Conservation (phyloP, 805 yeast genomes). For the Starmerella powellii region DNA sequence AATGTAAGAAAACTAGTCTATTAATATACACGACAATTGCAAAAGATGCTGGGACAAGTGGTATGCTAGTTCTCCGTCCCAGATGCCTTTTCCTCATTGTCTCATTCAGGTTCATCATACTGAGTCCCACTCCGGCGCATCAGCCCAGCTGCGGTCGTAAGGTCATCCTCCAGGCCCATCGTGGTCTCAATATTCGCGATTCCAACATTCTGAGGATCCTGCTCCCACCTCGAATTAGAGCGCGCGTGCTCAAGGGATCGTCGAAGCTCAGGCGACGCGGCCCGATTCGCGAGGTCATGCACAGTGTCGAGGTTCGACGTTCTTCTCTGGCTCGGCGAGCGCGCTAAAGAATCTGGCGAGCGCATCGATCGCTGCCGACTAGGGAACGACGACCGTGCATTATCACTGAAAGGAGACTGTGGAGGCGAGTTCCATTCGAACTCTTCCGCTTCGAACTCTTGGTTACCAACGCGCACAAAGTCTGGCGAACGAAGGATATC, state of each 20-base stretch:
- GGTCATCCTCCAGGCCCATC: conserved; percentile 24
- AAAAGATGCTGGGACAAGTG: background rate
- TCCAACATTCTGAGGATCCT: conserved; percentile 19
- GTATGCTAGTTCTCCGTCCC: background rate
- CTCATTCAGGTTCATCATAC: too few relatives aligned
- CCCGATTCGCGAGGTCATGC: conserved; percentile 14
- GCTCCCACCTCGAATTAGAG: conserved; percentile 22
- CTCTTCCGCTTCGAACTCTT: conserved; percentile 16
- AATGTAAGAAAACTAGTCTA: background rate
- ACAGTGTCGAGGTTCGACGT: conserved; percentile 6
- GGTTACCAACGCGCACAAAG: conserved; percentile 20
- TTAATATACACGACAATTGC: background rate
- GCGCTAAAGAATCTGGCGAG: conserved; percentile 1
- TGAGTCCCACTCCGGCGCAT: conserved; percentile 16
- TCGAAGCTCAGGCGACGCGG: conserved; percentile 18
- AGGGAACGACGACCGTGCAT: background rate
- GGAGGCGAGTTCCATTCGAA: conserved; percentile 15
- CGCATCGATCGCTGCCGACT: background rate
- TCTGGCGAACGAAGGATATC: conserved; percentile 21
- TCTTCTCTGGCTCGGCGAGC: background rate
- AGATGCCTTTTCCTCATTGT: too few relatives aligned
- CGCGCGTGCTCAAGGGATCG: conserved; percentile 24
- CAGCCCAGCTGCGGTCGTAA: conserved; percentile 29
- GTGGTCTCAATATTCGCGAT: conserved; percentile 17
- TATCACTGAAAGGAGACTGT: conserved; percentile 2